phyloP scores from a whole-genome alignment of 495 filamentous ascomycete species.

The Trichocladium antarcticum region DNA sequence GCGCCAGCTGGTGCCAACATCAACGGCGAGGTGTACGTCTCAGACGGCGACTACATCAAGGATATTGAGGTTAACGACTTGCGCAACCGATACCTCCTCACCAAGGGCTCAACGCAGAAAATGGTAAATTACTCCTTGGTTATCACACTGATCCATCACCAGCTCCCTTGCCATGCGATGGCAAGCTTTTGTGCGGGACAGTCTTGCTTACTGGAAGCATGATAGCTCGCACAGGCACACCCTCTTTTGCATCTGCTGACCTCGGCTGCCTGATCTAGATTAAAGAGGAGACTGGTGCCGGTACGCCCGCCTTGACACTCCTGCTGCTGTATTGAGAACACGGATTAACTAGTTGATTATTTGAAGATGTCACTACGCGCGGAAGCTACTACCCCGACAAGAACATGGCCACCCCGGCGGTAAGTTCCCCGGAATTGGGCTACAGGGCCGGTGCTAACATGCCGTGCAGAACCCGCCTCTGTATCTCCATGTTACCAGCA shows the following conservation, averaged over 20 bases:
- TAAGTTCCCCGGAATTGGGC: slow-evolving; percentile 28
- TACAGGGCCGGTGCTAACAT: slow-evolving; percentile 4
- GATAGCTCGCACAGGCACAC: slow-evolving; percentile 56
- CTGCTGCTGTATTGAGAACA: slow-evolving; percentile 38
- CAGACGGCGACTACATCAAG: slow-evolving; percentile 93
- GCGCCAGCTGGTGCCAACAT: slow-evolving; percentile 36
- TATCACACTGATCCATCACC: slow-evolving; percentile 64
- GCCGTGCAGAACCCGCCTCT: slow-evolving; percentile 72
- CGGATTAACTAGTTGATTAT: slow-evolving; percentile 46
- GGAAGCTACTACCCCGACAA: slow-evolving; percentile 96
- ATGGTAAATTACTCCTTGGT: slow-evolving; percentile 84
- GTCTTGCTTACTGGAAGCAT: slow-evolving; percentile 76
- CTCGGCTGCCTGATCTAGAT: slow-evolving; percentile 92
- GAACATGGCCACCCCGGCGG: slow-evolving; percentile 85
- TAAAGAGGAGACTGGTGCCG: slow-evolving; percentile 99
- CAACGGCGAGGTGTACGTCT: slow-evolving; percentile 81
- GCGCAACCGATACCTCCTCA: slow-evolving; percentile 93
- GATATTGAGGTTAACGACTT: slow-evolving; percentile 98
- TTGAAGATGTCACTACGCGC: slow-evolving; percentile 96
- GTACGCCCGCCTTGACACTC: slow-evolving; percentile 60
- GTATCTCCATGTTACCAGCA: slow-evolving; percentile 92
- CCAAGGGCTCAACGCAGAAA: slow-evolving; percentile 95
- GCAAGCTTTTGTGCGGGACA: slow-evolving; percentile 45
- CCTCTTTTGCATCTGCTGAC: slow-evolving; percentile 98
- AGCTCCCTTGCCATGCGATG: slow-evolving; percentile 38